These are phyloP conservation scores for Fusarium heterosporum DNA, from an alignment of 2,329 filamentous ascomycete species.

Conservation along the genomic window DNA sequence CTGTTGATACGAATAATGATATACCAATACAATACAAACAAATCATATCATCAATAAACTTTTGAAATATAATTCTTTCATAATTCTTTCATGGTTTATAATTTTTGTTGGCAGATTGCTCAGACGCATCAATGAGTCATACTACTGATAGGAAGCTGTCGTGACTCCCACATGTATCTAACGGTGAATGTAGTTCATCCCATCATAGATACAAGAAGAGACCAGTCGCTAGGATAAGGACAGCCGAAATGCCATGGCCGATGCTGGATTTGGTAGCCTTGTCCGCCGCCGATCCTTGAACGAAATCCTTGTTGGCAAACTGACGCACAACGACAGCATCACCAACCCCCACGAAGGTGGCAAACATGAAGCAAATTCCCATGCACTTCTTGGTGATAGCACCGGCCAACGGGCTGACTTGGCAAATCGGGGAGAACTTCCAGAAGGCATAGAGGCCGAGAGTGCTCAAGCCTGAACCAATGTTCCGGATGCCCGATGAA, in stretches of 20 bases:
- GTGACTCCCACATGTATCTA: not conserved
- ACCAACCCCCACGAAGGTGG: constrained; percentile 26
- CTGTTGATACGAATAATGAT: not conserved
- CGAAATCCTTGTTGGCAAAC: constrained; percentile 21
- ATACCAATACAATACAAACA: not conserved
- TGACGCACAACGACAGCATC: constrained; percentile 27
- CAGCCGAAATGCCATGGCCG: constrained; percentile 15
- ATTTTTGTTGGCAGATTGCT: not conserved
- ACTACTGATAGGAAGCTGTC: not conserved
- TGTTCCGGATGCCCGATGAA: constrained; percentile 19
- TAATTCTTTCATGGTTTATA: not conserved
- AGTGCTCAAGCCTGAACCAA: constrained; percentile 16
- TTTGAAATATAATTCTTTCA: not conserved
- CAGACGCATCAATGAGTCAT: not conserved
- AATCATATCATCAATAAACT: not conserved
- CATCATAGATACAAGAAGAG: constrained; percentile 26
- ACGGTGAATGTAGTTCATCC: too few species aligned
- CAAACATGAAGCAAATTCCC: constrained; percentile 28
- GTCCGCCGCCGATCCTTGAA: constrained; percentile 11
- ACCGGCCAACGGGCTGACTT: constrained; percentile 5
- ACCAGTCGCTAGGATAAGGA: constrained; percentile 22
- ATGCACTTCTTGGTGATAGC: constrained; percentile 18
- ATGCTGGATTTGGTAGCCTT: constrained; percentile 24
- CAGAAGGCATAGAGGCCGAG: constrained; percentile 32
- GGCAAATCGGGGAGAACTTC: constrained; percentile 28